Percentiles rank a stretch among this genome's conserved stretches.
These are phyloP conservation scores for Chenopodium quinoa DNA, from an alignment of 148 eudicot genomes.

Conservation along the genomic window DNA sequence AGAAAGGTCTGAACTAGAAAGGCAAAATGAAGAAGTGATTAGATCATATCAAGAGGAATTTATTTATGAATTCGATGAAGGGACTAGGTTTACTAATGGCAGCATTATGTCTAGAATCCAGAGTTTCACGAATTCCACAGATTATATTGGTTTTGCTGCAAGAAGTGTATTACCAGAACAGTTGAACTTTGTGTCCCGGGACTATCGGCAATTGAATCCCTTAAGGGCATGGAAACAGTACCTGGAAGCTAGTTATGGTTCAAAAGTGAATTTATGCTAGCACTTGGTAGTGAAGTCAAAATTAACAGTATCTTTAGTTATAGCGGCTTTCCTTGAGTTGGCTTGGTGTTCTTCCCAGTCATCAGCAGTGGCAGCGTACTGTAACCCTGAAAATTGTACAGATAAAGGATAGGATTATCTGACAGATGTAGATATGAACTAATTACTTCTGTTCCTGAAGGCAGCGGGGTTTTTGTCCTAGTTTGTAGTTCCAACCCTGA, in stretches of 20 bases:
- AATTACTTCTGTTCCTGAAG: background rate
- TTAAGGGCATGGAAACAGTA: constrained; percentile 50
- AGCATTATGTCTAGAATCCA: constrained; percentile 55
- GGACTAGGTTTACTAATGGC: constrained; percentile 28
- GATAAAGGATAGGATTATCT: background rate
- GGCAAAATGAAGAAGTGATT: constrained; percentile 12
- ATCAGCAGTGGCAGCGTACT: background rate
- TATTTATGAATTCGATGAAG: constrained; percentile 23
- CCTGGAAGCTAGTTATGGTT: constrained; percentile 40
- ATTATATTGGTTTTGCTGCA: constrained; percentile 68
- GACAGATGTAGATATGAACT: background rate
- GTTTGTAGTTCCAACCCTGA: background rate
- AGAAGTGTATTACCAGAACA: constrained; percentile 44
- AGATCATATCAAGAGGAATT: constrained; percentile 23
- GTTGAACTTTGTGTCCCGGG: constrained; percentile 23
- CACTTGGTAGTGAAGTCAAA: background rate
- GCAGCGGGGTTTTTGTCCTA: background rate
- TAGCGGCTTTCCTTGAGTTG: background rate
- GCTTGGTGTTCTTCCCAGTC: background rate
- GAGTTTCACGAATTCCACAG: constrained; percentile 48
- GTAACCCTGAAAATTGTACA: background rate
- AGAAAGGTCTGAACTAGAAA: constrained; percentile 10
- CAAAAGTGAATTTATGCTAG: constrained; percentile 32
- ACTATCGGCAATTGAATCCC: constrained; percentile 36
- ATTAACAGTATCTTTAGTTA: background rate